phyloP scores from a whole-genome alignment of 441 rosid species.

The Kokia cookei region DNA sequence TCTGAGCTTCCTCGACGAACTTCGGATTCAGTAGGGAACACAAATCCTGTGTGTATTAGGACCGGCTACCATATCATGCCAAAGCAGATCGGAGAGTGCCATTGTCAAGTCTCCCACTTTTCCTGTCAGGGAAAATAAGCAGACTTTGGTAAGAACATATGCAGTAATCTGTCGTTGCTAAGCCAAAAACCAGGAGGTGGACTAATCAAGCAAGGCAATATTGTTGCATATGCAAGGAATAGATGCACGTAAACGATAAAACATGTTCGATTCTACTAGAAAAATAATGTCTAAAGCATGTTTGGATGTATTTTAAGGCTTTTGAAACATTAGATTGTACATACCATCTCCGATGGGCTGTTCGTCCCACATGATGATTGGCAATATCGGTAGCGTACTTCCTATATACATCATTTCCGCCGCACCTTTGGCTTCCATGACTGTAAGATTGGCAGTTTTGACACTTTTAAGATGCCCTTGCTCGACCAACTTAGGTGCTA shows the following conservation, averaged over 20 bases:
- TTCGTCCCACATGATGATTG: constrained; percentile 59
- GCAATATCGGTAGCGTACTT: constrained; percentile 62
- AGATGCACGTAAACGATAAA: neutral
- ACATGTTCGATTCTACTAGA: neutral
- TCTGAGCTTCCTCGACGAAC: neutral
- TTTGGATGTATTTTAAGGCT: neutral
- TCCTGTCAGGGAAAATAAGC: constrained; percentile 27
- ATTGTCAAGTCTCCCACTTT: constrained; percentile 61
- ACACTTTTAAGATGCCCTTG: constrained; percentile 41
- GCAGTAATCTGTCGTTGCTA: neutral
- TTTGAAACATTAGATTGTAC: neutral
- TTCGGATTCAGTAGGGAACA: constrained; percentile 26
- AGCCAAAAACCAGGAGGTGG: neutral
- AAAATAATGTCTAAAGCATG: neutral
- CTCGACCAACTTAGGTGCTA: constrained; percentile 49
- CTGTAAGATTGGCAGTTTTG: constrained; percentile 30
- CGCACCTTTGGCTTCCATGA: constrained; percentile 43
- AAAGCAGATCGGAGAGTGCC: constrained; percentile 60
- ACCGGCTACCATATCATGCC: constrained; percentile 70
- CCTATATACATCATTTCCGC: constrained; percentile 67
- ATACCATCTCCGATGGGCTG: constrained; percentile 62
- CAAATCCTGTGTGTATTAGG: constrained; percentile 34
- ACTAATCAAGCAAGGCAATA: neutral
- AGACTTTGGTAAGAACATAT: neutral
- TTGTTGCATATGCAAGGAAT: neutral